Base-by-base conservation (phyloP, 2,329 filamentous ascomycete species). In the Parascedosporium putredinis region DNA sequence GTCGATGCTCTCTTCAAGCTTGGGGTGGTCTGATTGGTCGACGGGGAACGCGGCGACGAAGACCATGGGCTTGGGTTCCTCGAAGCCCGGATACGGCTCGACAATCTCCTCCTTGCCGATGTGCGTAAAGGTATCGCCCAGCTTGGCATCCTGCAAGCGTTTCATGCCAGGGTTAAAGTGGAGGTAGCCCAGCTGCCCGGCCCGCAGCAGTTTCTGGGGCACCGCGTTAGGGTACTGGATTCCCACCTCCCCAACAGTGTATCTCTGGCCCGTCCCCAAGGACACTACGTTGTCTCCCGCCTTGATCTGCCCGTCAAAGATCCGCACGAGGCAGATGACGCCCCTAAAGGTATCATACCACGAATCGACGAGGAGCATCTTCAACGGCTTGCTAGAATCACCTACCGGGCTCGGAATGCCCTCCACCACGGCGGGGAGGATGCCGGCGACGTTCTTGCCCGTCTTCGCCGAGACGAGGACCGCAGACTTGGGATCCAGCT, bases 161-260 rank as follows among this genome's bases (percentile, higher is more conserved):
- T 97, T 97, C 93, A 98, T 98, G 50, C 91, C 93, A 0, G 93
- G 93, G 61, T 96, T 98, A 73, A 98, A 97, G 68, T 85, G 89
- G 38, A 98, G 82, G 62, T 98, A 98, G 47, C 93, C 93, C 2
- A 98, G 88, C 67, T 98, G 93, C 1, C 93, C 93, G 0, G 93
- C 91, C 3, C 89, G 83, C 48, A 98, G 72, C 6, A 81, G 73
- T 1, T 76, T 81, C 65, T 95, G 89, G 0, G 90, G 80, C 0
- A 86, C 91, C 60, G 90, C 87, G 40, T 87, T 75, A 0, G 93
- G 93, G 60, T 97, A 88, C 78, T 96, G 93, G 55, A 98, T 96
- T 31, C 93, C 93, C 1, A 98, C 91, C 64, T 98, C 91, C 12
- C 93, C 93, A 4, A 97, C 89, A 6, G 81, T 88, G 67, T 98